Base-by-base conservation (phyloP, 2,329 filamentous ascomycete species). In the Rachicladosporium sp. region DNA sequence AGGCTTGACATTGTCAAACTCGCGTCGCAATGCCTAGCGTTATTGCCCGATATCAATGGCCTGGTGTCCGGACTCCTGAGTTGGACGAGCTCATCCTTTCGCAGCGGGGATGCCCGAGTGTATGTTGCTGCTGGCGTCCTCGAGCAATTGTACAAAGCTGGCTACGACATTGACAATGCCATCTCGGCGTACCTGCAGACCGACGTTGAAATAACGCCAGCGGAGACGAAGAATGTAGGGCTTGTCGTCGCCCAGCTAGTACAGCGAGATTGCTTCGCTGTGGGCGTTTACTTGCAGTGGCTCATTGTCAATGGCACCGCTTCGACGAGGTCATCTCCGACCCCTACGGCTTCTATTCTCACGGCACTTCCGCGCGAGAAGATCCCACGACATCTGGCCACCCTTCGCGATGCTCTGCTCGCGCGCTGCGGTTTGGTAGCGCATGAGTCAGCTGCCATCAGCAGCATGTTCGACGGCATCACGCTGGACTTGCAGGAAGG, bases 231-330 rank as follows among this genome's bases (percentile, higher is more conserved):
- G 10, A 23, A 37, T 2, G 63, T 93, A 3, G 93, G 88, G 56
- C 78, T 82, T 48, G 66, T 94, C 3, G 70, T 94, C 29, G 80
- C 78, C 0, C 86, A 96, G 53, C 72, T 98, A 11, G 75, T 86
- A 35, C 77, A 82, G 31, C 80, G 78, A 2, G 76, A 78, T 12
- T 76, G 81, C 37, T 95, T 96, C 56, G 82, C 80, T 4, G 72
- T 84, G 1, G 73, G 83, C 6, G 76, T 75, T 44, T 96, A 95
- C 55, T 67, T 93, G 19, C 82, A 91, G 53, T 95, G 87, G 86
- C 71, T 96, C 12, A 88, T 95, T 55, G 80, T 86, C 6, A 79
- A 80, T 45, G 89, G 89, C 23, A 59, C 57, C 4, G 46, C 48
- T 10, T 44, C 49, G 23, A 36, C 50, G 11, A 52, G 35, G 10